Evolutionary conservation across 495 filamentous ascomycete species (phyloP).

Genomic region (Penicillium egyptiacum): DNA sequence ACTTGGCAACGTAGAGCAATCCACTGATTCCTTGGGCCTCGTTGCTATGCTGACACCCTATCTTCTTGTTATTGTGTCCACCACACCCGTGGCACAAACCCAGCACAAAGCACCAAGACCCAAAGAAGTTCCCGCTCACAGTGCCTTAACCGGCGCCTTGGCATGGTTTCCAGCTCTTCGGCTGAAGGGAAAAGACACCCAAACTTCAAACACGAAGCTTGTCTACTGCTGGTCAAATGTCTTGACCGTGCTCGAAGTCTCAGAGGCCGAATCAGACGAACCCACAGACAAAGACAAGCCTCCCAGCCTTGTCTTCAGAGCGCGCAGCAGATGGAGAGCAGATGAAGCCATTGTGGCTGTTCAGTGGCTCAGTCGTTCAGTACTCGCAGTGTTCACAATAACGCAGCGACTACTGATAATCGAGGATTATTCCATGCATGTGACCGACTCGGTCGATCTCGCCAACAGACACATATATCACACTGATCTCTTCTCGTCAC

Average conservation of each 20-base stretch:
- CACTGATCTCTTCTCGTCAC: constrained; percentile 78
- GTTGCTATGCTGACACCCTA: constrained; percentile 97
- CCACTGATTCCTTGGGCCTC: constrained; percentile 83
- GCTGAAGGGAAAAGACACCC: constrained; percentile 68
- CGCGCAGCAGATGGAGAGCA: constrained; percentile 86
- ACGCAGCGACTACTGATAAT: constrained; percentile 90
- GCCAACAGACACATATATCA: constrained; percentile 92
- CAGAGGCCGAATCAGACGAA: constrained; percentile 64
- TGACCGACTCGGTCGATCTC: constrained; percentile 92
- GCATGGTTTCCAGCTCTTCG: constrained; percentile 98
- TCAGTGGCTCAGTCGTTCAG: constrained; percentile 94
- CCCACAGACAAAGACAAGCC: constrained; percentile 64
- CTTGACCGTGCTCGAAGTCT: constrained; percentile 85
- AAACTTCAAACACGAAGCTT: constrained; percentile 64
- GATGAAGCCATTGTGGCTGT: constrained; percentile 96
- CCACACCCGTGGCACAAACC: constrained; percentile 91
- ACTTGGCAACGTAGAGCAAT: constrained; percentile 85
- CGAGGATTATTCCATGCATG: constrained; percentile 81
- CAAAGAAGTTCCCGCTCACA: constrained; percentile 85
- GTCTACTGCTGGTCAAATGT: constrained; percentile 98
- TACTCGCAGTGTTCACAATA: constrained; percentile 86
- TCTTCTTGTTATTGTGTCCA: constrained; percentile 92
- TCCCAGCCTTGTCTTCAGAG: constrained; percentile 72
- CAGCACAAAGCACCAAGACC: constrained; percentile 89
- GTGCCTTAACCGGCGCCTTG: constrained; percentile 86